These are phyloP conservation scores for Geum urbanum DNA, from an alignment of 306 rosid genomes.

Conservation along the genomic window DNA sequence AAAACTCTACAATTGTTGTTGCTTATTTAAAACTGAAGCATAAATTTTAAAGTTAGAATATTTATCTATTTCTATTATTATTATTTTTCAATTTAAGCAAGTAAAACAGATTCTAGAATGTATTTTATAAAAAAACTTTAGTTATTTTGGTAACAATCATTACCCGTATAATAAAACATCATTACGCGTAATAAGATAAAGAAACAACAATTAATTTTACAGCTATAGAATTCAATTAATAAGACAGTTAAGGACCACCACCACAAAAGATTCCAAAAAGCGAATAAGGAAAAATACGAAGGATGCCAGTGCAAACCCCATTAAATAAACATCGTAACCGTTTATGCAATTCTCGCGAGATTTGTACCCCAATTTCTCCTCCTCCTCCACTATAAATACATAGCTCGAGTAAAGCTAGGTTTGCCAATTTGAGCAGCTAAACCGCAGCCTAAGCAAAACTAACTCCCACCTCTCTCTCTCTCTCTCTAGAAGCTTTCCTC, in stretches of 20 bases:
- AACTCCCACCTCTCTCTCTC: not conserved
- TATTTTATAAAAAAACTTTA: not conserved
- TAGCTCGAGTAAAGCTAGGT: conserved; percentile 63
- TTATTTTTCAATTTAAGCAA: too few relatives aligned
- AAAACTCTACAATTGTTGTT: too few relatives aligned
- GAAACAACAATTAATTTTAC: not conserved
- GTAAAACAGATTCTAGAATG: too few relatives aligned
- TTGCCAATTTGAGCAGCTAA: conserved; percentile 66
- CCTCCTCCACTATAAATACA: conserved; percentile 50
- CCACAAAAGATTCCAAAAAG: not conserved
- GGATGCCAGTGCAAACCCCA: conserved; percentile 23
- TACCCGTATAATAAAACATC: not conserved
- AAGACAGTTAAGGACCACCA: not conserved
- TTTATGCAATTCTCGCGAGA: conserved; percentile 24
- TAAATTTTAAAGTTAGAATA: too few relatives aligned
- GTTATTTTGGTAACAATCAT: not conserved
- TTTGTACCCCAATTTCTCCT: not conserved
- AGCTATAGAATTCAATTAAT: not conserved
- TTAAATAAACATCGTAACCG: conserved; percentile 16
- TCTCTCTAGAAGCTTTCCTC: conserved; percentile 16
- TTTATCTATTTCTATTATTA: too few relatives aligned
- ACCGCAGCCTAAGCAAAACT: conserved; percentile 27
- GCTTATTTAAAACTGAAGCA: too few relatives aligned
- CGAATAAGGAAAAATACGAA: conserved; percentile 1
- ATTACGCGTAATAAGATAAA: not conserved